Conservation (phyloP, 176 grass and related monocot species). For the Eleusine coracana region DNA sequence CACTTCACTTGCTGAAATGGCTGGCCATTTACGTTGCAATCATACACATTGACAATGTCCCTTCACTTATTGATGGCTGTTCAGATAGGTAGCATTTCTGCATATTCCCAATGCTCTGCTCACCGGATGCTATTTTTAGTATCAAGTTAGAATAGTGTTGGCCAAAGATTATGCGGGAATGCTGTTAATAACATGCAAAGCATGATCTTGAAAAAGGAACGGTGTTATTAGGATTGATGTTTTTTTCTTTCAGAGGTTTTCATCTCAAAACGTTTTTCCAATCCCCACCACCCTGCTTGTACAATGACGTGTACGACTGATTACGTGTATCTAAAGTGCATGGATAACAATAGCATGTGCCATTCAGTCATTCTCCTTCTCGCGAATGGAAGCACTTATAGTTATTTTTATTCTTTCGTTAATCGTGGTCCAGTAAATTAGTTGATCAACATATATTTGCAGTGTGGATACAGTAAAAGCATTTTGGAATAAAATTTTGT, state of each 20-base stretch:
- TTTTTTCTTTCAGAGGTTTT: background rate
- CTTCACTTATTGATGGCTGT: background rate
- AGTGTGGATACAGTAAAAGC: background rate
- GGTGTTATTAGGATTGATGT: background rate
- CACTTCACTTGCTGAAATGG: background rate
- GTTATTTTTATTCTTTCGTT: background rate
- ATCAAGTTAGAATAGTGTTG: conserved; percentile 5
- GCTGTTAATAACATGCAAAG: background rate
- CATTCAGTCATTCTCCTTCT: background rate
- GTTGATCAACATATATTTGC: background rate
- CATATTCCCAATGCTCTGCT: background rate
- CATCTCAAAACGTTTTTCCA: background rate
- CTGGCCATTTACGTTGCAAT: background rate
- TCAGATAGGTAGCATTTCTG: background rate
- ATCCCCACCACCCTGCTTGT: background rate
- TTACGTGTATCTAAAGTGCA: background rate
- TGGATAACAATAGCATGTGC: background rate
- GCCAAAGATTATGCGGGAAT: background rate
- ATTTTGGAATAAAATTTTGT: background rate
- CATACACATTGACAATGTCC: background rate
- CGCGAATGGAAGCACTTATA: background rate
- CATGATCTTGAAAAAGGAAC: background rate
- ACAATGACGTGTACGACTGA: background rate
- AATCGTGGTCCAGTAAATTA: background rate
- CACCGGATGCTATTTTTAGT: background rate